A percentile compares a stretch with the other conserved stretches of the same genome.
Conservation (phyloP, 371 early-diverging fungal genomes). For the Rozella allomycis region DNA sequence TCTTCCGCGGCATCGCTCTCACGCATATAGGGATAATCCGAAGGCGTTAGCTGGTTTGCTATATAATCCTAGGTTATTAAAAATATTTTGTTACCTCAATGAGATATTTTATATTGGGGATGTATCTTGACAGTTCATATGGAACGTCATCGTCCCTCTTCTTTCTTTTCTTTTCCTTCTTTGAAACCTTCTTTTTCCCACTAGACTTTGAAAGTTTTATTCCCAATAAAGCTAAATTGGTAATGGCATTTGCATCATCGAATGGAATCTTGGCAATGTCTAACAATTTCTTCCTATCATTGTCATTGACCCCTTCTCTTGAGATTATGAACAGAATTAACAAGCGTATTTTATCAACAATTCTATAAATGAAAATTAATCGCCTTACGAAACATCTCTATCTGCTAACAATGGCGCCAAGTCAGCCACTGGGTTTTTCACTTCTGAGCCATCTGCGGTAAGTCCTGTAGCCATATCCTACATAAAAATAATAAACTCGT, state of each 20-base stretch:
- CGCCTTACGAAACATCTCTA: constrained; percentile 24
- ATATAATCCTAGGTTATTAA: constrained; percentile 1
- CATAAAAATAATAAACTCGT: background rate
- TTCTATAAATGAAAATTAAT: constrained; percentile 10
- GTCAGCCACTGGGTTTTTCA: constrained; percentile 50
- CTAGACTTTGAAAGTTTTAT: constrained; percentile 12
- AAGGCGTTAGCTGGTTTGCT: constrained; percentile 1
- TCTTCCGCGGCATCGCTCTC: constrained; percentile 1
- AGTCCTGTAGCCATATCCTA: constrained; percentile 74
- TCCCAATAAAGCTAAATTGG: constrained; percentile 45
- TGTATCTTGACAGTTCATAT: constrained; percentile 44
- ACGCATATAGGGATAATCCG: background rate
- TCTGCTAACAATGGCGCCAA: constrained; percentile 61
- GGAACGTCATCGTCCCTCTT: constrained; percentile 27
- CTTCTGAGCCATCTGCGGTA: constrained; percentile 50
- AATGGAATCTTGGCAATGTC: constrained; percentile 46
- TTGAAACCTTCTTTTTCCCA: constrained; percentile 15
- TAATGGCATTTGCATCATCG: constrained; percentile 50
- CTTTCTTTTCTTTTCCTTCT: constrained; percentile 8
- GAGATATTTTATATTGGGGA: constrained; percentile 36
- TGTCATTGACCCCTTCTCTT: constrained; percentile 37
- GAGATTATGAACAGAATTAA: constrained; percentile 61
- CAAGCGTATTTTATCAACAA: constrained; percentile 57
- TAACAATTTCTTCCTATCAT: constrained; percentile 40
- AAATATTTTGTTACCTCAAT: constrained; percentile 9